Percentiles rank a stretch among this genome's conserved stretches.
Evolutionary conservation across 495 filamentous ascomycete species (phyloP).

Genomic region (Podospora pseudopauciseta): DNA sequence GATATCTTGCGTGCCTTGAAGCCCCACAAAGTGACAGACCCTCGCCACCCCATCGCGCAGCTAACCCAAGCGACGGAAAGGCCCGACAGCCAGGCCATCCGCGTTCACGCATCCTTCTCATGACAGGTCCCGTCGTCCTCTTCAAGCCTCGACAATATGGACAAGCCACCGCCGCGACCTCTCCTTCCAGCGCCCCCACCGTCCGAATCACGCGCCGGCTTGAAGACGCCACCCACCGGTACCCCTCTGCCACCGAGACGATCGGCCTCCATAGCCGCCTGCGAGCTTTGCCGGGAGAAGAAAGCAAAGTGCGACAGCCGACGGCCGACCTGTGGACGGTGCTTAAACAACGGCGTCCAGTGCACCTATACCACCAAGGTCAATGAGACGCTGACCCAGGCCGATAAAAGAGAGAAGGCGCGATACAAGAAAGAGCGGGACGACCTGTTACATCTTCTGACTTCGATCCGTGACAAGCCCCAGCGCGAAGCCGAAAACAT

Average conservation of each 20-base stretch:
- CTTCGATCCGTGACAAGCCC: neutral
- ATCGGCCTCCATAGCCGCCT: neutral
- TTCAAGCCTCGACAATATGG: neutral
- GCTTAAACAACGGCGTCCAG: neutral
- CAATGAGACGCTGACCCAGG: constrained; percentile 2
- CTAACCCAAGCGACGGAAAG: neutral
- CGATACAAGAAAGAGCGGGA: neutral
- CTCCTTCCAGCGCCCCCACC: neutral
- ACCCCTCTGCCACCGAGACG: neutral
- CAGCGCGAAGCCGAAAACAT: neutral
- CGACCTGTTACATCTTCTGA: neutral
- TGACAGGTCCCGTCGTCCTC: neutral
- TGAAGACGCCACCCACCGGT: neutral
- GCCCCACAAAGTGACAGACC: neutral
- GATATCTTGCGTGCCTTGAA: neutral
- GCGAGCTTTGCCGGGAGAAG: neutral
- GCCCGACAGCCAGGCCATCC: neutral
- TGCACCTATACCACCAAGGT: neutral
- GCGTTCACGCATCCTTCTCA: neutral
- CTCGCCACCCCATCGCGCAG: neutral
- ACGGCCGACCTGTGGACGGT: neutral
- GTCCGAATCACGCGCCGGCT: neutral
- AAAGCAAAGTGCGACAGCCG: constrained; percentile 8
- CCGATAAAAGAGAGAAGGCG: neutral
- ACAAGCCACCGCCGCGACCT: neutral